Evolutionary conservation across 495 filamentous ascomycete species (phyloP), one percentile per base, ranked within the genome.

Genomic region (Rhypophila decipiens): DNA sequence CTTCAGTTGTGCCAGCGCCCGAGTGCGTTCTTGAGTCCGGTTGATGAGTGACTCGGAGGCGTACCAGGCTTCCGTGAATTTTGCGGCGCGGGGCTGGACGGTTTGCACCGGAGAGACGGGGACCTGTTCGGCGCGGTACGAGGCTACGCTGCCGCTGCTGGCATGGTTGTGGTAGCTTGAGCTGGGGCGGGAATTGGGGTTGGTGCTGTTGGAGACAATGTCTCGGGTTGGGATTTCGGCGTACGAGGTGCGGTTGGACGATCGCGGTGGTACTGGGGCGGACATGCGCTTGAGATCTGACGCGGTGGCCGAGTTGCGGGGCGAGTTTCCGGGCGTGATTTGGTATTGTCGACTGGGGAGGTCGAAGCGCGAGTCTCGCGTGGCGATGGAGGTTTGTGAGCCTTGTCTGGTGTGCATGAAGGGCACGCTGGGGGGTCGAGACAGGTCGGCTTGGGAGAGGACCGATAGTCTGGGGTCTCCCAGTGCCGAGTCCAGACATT

Each of bases 381-480:
- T 68, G 59, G 61, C 58, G 44, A 67, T 68, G 8, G 76, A 73
- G 5, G 66, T 65, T 2, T 75, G 74, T 1, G 84, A 86, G 21
- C 77, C 67, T 10, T 64, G 69, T 34, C 87, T 74, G 1, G 85
- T 88, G 57, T 89, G 81, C 71, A 83, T 76, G 67, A 94, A 94
- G 7, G 88, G 82, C 22, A 93, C 66, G 7, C 70, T 78, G 1
- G 78, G 82, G 34, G 78, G 76, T 12, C 71, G 62, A 2, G 76
- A 73, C 15, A 84, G 68, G 42, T 84, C 79, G 24, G 82, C 75
- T 24, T 70, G 69, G 0, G 64, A 44, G 1, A 63, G 58, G 37
- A 72, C 73, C 1, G 83, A 83, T 7, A 61, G 59, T 21, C 70
- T 68, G 35, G 71, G 69, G 50, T 60, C 56, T 47, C 67, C 76